Evolutionary conservation across 345 rosid species (phyloP).

Genomic region (Cardamine occulta): DNA sequence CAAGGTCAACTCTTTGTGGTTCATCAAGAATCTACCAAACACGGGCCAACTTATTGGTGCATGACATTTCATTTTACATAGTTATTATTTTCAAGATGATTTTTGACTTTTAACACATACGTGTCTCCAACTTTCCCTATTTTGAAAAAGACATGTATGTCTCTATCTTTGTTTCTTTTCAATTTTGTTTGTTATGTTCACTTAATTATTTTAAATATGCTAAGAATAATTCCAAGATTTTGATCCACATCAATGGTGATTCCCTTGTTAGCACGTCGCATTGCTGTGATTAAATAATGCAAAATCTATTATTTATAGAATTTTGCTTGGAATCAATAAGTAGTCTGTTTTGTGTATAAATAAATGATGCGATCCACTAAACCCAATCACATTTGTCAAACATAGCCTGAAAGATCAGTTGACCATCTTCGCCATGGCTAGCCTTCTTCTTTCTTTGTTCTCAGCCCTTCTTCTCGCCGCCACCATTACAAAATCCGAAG

Average conservation of each 20-base stretch:
- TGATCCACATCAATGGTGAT: neutral
- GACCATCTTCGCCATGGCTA: constrained; percentile 20
- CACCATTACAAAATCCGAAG: constrained; percentile 7
- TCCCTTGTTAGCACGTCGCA: constrained; percentile 15
- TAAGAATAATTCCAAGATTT: neutral
- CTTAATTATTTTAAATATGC: neutral
- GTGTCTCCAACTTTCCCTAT: neutral
- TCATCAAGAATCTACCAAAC: constrained; percentile 46
- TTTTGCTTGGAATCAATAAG: neutral
- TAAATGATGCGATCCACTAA: constrained; percentile 13
- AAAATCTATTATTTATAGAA: neutral
- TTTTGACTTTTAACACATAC: neutral
- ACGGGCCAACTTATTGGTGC: constrained; percentile 8
- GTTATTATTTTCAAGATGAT: neutral
- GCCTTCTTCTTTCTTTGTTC: constrained; percentile 15
- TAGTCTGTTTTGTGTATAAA: constrained; percentile 24
- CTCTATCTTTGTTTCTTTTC: neutral
- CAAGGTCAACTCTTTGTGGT: constrained; percentile 44
- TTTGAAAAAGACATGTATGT: neutral
- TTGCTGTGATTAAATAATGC: neutral
- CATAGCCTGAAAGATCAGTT: neutral
- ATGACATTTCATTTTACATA: neutral
- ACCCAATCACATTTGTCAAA: neutral
- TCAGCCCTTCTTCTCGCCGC: neutral
- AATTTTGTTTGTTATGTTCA: neutral